Conservation (phyloP, 2,329 filamentous ascomycete species). For the Rhynchosporium agropyri region DNA sequence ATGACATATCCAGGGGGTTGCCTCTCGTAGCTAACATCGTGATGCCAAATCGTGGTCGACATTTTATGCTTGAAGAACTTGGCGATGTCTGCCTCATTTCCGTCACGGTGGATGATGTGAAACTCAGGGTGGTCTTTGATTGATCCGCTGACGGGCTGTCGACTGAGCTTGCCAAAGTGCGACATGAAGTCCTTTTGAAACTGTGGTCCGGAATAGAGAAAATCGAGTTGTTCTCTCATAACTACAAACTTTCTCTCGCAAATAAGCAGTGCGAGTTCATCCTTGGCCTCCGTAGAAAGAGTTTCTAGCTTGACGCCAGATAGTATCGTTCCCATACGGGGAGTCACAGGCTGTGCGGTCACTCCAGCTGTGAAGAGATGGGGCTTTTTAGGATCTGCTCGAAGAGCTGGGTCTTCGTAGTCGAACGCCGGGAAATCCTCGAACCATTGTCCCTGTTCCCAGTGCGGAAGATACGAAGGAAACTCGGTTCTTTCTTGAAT, state of each 20-base stretch:
- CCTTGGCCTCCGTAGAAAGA: slow-evolving; percentile 44
- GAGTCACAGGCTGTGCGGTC: slow-evolving; percentile 59
- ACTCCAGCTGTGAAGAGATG: slow-evolving; percentile 61
- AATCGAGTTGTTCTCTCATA: slow-evolving; percentile 55
- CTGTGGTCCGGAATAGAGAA: slow-evolving; percentile 59
- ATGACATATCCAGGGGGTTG: slow-evolving; percentile 73
- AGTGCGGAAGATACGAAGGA: slow-evolving; percentile 50
- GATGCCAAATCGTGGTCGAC: slow-evolving; percentile 68
- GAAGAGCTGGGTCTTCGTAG: slow-evolving; percentile 50
- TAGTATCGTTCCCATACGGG: slow-evolving; percentile 48
- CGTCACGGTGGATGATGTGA: slow-evolving; percentile 69
- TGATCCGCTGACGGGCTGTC: slow-evolving; percentile 70
- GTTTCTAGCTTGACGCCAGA: slow-evolving; percentile 46
- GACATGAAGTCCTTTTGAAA: slow-evolving; percentile 64
- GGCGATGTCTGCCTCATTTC: slow-evolving; percentile 59
- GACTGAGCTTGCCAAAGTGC: slow-evolving; percentile 64
- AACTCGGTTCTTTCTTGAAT: slow-evolving; percentile 45
- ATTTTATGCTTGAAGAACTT: slow-evolving; percentile 67
- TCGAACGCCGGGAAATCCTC: slow-evolving; percentile 49
- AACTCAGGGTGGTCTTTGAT: slow-evolving; percentile 59
- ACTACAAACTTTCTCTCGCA: slow-evolving; percentile 47
- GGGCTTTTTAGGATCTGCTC: slow-evolving; percentile 65
- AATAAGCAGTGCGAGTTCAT: slow-evolving; percentile 48
- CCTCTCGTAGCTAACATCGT: slow-evolving; percentile 69
- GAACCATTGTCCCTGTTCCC: slow-evolving; percentile 50